Percentiles rank a stretch among this genome's conserved stretches.
Conservation (phyloP, 1,284 basidiomycete genomes). For the Rhizoctonia solani region DNA sequence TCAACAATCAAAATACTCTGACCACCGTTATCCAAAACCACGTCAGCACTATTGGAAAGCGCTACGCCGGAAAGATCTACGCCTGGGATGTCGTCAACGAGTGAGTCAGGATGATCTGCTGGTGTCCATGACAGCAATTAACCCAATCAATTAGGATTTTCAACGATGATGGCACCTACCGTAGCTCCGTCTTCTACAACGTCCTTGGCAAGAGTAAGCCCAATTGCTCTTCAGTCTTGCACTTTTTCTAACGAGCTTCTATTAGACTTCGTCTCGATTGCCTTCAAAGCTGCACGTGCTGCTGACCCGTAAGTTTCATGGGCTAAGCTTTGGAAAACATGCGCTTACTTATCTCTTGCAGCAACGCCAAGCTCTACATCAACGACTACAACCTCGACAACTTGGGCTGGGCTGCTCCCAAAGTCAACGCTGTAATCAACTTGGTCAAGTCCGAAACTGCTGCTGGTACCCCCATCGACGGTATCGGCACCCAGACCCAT, state of each 20-base stretch:
- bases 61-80: slow-evolving; percentile 52
- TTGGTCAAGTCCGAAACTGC: slow-evolving; percentile 54
- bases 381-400: slow-evolving; percentile 36
- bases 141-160: slow-evolving; percentile 45
- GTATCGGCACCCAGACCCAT: slow-evolving; percentile 48
- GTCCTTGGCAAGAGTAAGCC: slow-evolving; percentile 39
- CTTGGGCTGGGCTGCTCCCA: slow-evolving; percentile 47
- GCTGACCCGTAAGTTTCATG: slow-evolving; percentile 38
- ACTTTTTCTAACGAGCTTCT: not conserved
- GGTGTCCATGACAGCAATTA: not conserved
- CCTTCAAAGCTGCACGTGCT: slow-evolving; percentile 41
- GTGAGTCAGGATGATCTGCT: not conserved
- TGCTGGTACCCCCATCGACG: too few relatives aligned
- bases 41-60: slow-evolving; percentile 49
- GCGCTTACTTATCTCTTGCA: not conserved
- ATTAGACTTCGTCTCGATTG: slow-evolving; percentile 39
- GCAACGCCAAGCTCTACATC: slow-evolving; percentile 40
- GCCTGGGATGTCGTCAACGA: slow-evolving; percentile 53
- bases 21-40: slow-evolving; percentile 50
- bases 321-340: not conserved
- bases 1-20: slow-evolving; percentile 34
- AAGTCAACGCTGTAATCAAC: slow-evolving; percentile 57
- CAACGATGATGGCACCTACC: slow-evolving; percentile 50
- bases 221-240: not conserved
- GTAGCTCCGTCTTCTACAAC: slow-evolving; percentile 49